Evolutionary conservation across 352 stramenopile genomes (phyloP), one percentile per base, ranked within the genome.

Genomic region (Thalassiosira livingstoniorum): DNA sequence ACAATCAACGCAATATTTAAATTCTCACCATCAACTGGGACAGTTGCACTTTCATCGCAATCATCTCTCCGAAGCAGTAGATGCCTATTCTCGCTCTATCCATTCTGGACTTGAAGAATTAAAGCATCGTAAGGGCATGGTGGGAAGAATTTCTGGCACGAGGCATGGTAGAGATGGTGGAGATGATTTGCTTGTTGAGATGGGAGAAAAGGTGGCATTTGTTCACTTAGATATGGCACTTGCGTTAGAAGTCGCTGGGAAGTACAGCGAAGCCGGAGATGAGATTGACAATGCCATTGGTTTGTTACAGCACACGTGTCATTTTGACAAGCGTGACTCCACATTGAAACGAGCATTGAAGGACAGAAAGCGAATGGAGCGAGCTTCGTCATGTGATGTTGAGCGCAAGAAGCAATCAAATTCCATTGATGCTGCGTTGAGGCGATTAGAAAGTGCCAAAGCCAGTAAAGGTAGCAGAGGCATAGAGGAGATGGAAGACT

Each of bases 61-160:
- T 66, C 68, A 63, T 37, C 55, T 87, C 4, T 80, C 74, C 1
- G 80, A 87, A 27, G 62, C 81, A 32, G 81, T 87, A 5, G 81
- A 87, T 27, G 64, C 75, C 4, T 87, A 87, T 39, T 76, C 75
- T 13, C 37, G 39, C 0, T 75, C 75, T 2, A 61, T 84, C 35
- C 63, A 61, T 4, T 21, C 54, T 18, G 81, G 81, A 47, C 32
- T 87, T 0, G 74, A 82, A 23, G 81, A 87, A 29, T 55, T 84
- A 43, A 65, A 74, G 21, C 47, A 78, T 63, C 69, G 70, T 0
- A 63, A 66, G 29, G 72, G 74, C 5, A 72, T 79, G 72, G 34
- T 71, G 0, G 27, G 25, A 18, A 58, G 76, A 10, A 42, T 78
- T 23, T 37, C 37, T 31, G 39, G 3, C 18, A 42, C 29, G 5